These are phyloP conservation scores for Urtica urens DNA, from an alignment of 306 rosid species.

Conservation along the genomic window DNA sequence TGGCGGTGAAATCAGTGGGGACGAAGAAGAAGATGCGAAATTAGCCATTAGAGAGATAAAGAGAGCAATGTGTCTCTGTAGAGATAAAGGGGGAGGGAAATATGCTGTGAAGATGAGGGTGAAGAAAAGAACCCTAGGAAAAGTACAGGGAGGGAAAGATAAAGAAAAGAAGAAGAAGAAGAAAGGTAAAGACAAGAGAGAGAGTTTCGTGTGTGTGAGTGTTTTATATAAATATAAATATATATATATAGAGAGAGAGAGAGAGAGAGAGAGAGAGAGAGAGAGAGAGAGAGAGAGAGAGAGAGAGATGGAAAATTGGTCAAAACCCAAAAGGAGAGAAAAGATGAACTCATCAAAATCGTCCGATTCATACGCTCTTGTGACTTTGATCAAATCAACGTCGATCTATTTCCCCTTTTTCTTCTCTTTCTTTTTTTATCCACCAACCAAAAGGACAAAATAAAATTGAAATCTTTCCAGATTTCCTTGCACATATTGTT, in stretches of 20 bases:
- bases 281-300: too few relatives aligned
- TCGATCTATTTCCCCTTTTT: slow-evolving; percentile 6
- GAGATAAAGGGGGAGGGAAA: not conserved
- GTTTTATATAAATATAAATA: too few relatives aligned
- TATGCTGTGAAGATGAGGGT: slow-evolving; percentile 1
- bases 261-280: not conserved
- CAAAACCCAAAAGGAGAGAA: too few relatives aligned
- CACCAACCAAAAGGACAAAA: too few relatives aligned
- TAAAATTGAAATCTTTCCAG: too few relatives aligned
- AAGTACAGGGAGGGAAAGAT: slow-evolving; percentile 6
- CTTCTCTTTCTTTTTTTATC: not conserved
- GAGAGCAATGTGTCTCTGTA: slow-evolving; percentile 1
- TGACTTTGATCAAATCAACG: slow-evolving; percentile 44
- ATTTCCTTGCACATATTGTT: too few relatives aligned
- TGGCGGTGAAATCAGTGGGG: slow-evolving; percentile 10
- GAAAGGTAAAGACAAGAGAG: slow-evolving; percentile 19
- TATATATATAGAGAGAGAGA: slow-evolving; percentile 3
- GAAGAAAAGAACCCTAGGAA: slow-evolving; percentile 38
- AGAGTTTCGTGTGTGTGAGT: too few relatives aligned
- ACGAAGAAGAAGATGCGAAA: slow-evolving; percentile 24
- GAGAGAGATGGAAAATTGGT: too few relatives aligned
- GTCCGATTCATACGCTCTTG: slow-evolving; percentile 55
- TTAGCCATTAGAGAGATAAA: slow-evolving; percentile 26
- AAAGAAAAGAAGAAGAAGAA: slow-evolving; percentile 25
- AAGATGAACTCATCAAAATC: slow-evolving; percentile 20